A percentile compares a stretch with the other conserved stretches of the same genome.
Evolutionary conservation across 2,329 filamentous ascomycete species (phyloP).

Genomic region (Colletotrichum sp.): DNA sequence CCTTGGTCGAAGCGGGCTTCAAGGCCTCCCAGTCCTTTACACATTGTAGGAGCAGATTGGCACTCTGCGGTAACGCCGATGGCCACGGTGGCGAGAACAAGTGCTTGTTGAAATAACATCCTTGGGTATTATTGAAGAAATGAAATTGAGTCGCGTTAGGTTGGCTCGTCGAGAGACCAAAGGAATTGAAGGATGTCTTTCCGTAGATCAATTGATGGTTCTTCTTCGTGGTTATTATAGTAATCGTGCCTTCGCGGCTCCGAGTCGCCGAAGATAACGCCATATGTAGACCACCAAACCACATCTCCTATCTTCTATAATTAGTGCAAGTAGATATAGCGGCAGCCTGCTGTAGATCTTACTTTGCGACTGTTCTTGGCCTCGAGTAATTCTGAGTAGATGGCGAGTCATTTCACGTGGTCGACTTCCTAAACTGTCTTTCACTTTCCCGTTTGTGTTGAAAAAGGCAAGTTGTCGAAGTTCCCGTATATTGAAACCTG

Average conservation of each 20-base stretch:
- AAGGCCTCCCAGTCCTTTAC: fast-evolving
- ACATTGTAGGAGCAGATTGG: neutral
- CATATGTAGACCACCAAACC: neutral
- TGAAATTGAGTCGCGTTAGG: neutral
- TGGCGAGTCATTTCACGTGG: neutral
- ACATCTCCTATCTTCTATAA: neutral
- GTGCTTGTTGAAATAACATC: neutral
- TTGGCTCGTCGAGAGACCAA: neutral
- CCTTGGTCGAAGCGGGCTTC: neutral
- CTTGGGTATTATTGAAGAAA: neutral
- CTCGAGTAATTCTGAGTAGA: fast-evolving
- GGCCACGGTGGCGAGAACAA: neutral
- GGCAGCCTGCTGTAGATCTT: neutral
- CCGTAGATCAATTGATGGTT: fast-evolving
- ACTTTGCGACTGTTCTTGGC: neutral
- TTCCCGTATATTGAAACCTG: neutral
- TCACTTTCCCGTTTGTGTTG: neutral
- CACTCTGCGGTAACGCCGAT: neutral
- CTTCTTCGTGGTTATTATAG: neutral
- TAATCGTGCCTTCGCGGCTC: neutral
- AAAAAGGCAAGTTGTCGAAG: neutral
- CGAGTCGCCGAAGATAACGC: neutral
- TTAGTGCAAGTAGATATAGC: neutral
- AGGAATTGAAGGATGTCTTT: neutral
- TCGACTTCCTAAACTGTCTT: no score